Evolutionary conservation across 352 stramenopile genomes (phyloP), one percentile per base, ranked within the genome.

Genomic region (Phytopythium vexans): DNA sequence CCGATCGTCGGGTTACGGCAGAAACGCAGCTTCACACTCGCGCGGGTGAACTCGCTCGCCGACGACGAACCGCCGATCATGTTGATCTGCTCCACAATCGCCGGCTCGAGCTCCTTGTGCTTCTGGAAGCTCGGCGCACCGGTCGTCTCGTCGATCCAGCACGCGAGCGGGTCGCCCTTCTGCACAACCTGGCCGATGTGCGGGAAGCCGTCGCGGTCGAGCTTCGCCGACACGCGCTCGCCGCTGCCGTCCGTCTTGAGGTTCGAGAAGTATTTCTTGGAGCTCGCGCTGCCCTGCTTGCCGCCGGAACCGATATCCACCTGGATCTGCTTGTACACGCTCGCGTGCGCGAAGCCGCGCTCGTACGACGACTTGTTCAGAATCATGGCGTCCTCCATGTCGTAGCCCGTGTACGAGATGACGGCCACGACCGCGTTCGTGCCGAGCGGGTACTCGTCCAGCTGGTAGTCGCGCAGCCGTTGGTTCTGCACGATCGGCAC

Each of bases 311-410:
- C 63, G 60, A 93, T 93, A 49, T 99, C 95, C 9, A 99, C 83
- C 43, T 88, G 86, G 33, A 98, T 86, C 38, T 98, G 99, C 72
- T 99, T 99, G 83, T 99, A 99, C 50, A 99, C 96, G 27, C 84
- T 97, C 8, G 94, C 96, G 69, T 99, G 96, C 6, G 44, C 97
- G 78, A 99, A 99, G 39, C 97, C 97, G 49, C 97, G 84, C 61
- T 99, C 97, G 64, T 98, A 99, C 8, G 94, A 96, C 33, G 86
- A 94, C 80, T 99, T 99, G 83, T 99, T 99, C 14, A 99, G 74
- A 74, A 99, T 99, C 95, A 99, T 99, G 49, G 97, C 96, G 84
- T 99, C 98, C 74, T 99, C 96, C 89, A 97, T 96, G 64, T 98
- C 89, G 62, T 96, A 97, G 41, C 90, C 86, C 21, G 97, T 99